phyloP scores from a whole-genome alignment of 768 basidiomycete genomes.

The Auriscalpium microsporum region DNA sequence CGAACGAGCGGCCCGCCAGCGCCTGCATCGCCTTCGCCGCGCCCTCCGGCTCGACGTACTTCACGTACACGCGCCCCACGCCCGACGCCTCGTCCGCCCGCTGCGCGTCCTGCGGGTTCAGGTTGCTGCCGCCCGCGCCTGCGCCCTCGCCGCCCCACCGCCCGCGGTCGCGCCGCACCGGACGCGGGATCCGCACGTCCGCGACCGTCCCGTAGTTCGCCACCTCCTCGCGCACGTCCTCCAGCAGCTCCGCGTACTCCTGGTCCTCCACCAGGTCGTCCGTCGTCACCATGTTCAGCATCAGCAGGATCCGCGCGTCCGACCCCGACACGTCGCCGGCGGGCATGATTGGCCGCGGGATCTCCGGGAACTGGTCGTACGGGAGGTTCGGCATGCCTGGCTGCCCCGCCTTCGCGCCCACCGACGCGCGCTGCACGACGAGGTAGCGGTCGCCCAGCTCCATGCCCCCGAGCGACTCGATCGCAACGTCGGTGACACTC shows the following conservation, averaged over 20 bases:
- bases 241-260: slow-evolving; percentile 90
- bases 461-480: slow-evolving; percentile 95
- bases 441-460: slow-evolving; percentile 92
- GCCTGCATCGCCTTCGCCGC: slow-evolving; percentile 72
- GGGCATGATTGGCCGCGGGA: slow-evolving; percentile 83
- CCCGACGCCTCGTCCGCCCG: slow-evolving; percentile 83
- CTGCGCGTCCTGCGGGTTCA: slow-evolving; percentile 55
- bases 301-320: slow-evolving; percentile 75
- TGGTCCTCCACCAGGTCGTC: slow-evolving; percentile 87
- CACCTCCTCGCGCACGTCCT: slow-evolving; percentile 91
- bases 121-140: slow-evolving; percentile 1
- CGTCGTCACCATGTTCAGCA: slow-evolving; percentile 97
- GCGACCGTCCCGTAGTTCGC: slow-evolving; percentile 71
- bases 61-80: slow-evolving; percentile 93
- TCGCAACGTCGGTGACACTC: slow-evolving; percentile 86
- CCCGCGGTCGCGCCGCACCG: slow-evolving; percentile 76
- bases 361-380: slow-evolving; percentile 74
- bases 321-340: slow-evolving; percentile 55
- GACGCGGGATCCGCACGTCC: slow-evolving; percentile 83
- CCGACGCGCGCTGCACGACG: slow-evolving; percentile 93
- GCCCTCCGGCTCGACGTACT: slow-evolving; percentile 55
- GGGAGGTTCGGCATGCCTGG: slow-evolving; percentile 57
- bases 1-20: slow-evolving; percentile 85
- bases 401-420: slow-evolving; percentile 78
- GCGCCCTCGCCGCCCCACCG: slow-evolving; percentile 64